A percentile compares a stretch with the other conserved stretches of the same genome.
These are phyloP conservation scores for Cenococcum geophilum DNA, from an alignment of 495 filamentous ascomycete genomes.

Conservation along the genomic window DNA sequence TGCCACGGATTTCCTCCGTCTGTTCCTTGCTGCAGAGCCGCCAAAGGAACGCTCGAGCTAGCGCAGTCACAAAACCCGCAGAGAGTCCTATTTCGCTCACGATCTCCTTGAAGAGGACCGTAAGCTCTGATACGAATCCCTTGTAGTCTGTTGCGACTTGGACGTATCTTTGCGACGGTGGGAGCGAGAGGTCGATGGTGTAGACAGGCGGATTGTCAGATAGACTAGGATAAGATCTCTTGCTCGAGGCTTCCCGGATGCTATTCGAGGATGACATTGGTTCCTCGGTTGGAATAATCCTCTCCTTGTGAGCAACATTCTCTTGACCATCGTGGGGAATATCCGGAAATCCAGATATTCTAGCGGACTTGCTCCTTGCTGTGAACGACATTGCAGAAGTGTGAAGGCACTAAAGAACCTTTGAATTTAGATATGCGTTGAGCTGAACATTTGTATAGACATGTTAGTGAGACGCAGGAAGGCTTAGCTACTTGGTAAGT, in stretches of 20 bases:
- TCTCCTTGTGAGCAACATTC: neutral
- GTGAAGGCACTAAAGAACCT: neutral
- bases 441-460: neutral
- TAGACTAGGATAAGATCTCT: neutral
- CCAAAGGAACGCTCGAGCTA: slow-evolving; percentile 38
- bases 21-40: slow-evolving; percentile 52
- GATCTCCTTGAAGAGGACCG: slow-evolving; percentile 46
- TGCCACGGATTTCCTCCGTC: slow-evolving; percentile 55
- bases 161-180: slow-evolving; percentile 52
- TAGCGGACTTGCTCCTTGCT: slow-evolving; percentile 1
- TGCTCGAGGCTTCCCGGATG: neutral
- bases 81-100: slow-evolving; percentile 15
- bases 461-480: neutral
- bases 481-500: neutral
- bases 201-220: slow-evolving; percentile 32
- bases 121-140: slow-evolving; percentile 40
- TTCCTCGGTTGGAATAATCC: neutral
- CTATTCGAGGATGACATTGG: neutral
- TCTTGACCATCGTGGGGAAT: neutral
- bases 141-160: slow-evolving; percentile 44
- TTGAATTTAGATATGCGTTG: neutral
- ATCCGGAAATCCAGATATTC: neutral
- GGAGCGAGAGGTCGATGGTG: slow-evolving; percentile 54
- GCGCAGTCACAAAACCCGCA: slow-evolving; percentile 19
- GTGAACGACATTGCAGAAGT: neutral